Evolutionary conservation across 257 asterid species (phyloP).

Genomic region (Prunella vulgaris): DNA sequence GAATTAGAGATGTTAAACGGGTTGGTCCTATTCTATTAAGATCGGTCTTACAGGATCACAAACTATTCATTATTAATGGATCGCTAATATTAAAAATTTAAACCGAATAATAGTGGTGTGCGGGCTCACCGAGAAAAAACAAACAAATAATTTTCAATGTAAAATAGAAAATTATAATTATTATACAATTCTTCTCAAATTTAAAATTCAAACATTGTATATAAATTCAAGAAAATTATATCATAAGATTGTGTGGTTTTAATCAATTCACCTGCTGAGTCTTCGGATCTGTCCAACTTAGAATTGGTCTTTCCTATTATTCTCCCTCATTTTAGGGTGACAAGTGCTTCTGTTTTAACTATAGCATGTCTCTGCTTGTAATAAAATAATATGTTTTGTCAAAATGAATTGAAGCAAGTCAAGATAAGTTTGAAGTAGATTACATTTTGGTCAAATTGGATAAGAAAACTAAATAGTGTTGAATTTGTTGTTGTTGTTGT

Average conservation of each 20-base stretch:
- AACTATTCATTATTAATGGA: too few species aligned
- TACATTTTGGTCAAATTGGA: not conserved
- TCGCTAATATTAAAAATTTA: too few species aligned
- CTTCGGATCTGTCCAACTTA: slow-evolving; percentile 23
- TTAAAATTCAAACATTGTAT: too few species aligned
- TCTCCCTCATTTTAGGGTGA: slow-evolving; percentile 15
- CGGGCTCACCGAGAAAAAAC: too few species aligned
- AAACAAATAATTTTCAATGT: too few species aligned
- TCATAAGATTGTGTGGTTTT: not conserved
- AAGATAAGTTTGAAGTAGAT: not conserved
- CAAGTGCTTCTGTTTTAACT: not conserved
- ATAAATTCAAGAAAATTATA: too few species aligned
- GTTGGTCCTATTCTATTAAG: too few species aligned
- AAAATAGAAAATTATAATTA: too few species aligned
- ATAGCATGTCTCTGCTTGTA: slow-evolving; percentile 18
- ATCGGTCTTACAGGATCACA: too few species aligned
- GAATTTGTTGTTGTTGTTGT: not conserved
- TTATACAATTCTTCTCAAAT: too few species aligned
- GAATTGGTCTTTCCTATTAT: slow-evolving; percentile 26
- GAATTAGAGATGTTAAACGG: too few species aligned
- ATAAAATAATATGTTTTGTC: slow-evolving; percentile 26
- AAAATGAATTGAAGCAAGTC: slow-evolving; percentile 36
- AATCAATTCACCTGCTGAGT: slow-evolving; percentile 20
- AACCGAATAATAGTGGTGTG: too few species aligned
- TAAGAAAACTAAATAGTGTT: not conserved